Conservation (phyloP, 352 stramenopile species). For the Phytopythium kandeliae region DNA sequence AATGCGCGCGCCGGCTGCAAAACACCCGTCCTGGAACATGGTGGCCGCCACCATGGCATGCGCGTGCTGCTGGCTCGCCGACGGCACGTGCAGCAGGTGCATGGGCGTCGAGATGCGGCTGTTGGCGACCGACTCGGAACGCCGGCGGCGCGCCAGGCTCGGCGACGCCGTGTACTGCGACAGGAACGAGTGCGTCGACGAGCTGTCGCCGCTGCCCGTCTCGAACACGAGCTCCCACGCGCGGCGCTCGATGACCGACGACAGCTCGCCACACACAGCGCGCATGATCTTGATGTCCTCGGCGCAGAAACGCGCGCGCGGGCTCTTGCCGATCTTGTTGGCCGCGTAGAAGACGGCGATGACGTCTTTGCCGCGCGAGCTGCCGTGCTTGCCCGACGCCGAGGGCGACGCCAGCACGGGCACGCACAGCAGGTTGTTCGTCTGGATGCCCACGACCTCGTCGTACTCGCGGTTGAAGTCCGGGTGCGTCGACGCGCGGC, state of each 20-base stretch:
- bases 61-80: slow-evolving; percentile 22
- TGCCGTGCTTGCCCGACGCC: slow-evolving; percentile 25
- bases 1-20: slow-evolving; percentile 11
- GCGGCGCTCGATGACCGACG: slow-evolving; percentile 53
- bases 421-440: slow-evolving; percentile 63
- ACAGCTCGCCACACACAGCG: slow-evolving; percentile 58
- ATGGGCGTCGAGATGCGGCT: slow-evolving; percentile 12
- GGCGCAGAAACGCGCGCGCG: slow-evolving; percentile 36
- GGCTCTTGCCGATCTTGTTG: slow-evolving; percentile 53
- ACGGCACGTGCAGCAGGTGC: background rate
- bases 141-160: slow-evolving; percentile 20
- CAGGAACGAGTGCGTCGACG: slow-evolving; percentile 60
- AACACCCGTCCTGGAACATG: slow-evolving; percentile 31
- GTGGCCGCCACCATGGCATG: slow-evolving; percentile 28
- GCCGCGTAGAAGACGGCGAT: slow-evolving; percentile 78
- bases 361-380: slow-evolving; percentile 34
- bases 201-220: slow-evolving; percentile 32
- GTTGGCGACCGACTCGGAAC: slow-evolving; percentile 14
- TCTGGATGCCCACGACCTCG: slow-evolving; percentile 43
- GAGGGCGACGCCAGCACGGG: slow-evolving; percentile 43
- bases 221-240: slow-evolving; percentile 76
- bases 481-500: slow-evolving; percentile 32
- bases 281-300: slow-evolving; percentile 68
- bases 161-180: slow-evolving; percentile 69
- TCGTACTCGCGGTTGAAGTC: slow-evolving; percentile 76